Conservation (phyloP, 208 protist species). For the Trypanosoma congolense region DNA sequence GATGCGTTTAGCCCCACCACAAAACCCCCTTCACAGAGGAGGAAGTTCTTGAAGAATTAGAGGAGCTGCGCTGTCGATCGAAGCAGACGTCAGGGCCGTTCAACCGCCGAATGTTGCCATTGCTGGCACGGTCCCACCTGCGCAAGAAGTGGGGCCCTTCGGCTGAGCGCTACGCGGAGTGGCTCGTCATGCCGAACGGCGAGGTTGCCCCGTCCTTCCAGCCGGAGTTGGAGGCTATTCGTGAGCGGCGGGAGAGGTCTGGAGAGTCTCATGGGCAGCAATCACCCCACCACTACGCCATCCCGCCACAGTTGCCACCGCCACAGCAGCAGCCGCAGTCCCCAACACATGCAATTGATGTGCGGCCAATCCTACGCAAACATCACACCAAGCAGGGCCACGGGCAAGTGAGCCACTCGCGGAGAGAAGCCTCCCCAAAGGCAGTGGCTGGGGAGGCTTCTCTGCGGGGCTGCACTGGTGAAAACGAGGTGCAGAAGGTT, state of each 20-base stretch:
- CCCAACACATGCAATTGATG: background rate
- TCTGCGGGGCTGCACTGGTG: background rate
- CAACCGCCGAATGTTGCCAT: constrained; percentile 1
- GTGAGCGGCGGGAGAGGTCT: background rate
- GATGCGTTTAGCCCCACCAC: no score
- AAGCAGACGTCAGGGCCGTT: background rate
- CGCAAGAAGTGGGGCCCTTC: background rate
- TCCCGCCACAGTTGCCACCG: background rate
- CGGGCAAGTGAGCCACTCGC: background rate
- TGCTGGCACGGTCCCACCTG: background rate
- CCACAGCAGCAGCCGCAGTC: background rate
- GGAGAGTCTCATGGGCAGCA: background rate
- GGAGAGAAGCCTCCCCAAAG: no score
- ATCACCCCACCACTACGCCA: background rate
- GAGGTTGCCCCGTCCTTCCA: background rate
- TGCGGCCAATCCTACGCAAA: background rate
- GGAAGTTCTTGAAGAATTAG: background rate
- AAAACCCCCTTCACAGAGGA: background rate
- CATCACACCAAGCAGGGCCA: background rate
- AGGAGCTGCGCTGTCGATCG: background rate
- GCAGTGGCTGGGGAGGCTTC: background rate
- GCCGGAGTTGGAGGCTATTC: background rate
- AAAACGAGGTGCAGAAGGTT: background rate
- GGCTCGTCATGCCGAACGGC: background rate
- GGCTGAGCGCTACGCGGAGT: background rate